Evolutionary conservation across 2,329 filamentous ascomycete species (phyloP).

Genomic region (Curvularia spicifera): DNA sequence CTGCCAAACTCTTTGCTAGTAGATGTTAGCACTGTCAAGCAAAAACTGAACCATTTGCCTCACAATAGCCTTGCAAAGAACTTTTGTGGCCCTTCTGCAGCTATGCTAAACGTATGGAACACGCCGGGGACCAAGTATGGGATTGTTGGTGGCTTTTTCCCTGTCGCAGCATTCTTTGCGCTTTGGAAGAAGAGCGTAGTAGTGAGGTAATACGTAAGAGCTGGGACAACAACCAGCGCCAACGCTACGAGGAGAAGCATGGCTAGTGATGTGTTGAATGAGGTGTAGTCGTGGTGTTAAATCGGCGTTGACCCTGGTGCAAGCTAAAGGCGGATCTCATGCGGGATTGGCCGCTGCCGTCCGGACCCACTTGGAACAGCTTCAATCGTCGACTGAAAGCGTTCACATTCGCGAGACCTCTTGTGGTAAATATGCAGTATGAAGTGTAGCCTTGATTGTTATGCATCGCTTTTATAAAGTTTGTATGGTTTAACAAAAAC

Average conservation of each 20-base stretch:
- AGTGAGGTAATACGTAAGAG: conserved; percentile 34
- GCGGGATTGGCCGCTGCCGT: neutral
- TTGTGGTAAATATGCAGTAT: neutral
- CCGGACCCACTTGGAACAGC: neutral
- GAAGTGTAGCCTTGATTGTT: neutral
- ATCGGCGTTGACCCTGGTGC: conserved; percentile 2
- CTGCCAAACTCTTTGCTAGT: conserved; percentile 33
- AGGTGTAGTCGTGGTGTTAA: conserved; percentile 3
- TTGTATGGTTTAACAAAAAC: neutral
- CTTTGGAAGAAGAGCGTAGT: conserved; percentile 27
- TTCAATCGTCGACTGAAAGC: neutral
- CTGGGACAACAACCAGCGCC: conserved; percentile 16
- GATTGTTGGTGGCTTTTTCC: conserved; percentile 30
- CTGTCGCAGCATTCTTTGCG: conserved; percentile 14
- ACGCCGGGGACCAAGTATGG: conserved; percentile 34
- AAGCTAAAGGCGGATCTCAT: conserved; percentile 5
- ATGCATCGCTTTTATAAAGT: neutral
- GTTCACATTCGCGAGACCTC: neutral
- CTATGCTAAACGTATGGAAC: conserved; percentile 31
- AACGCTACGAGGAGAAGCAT: conserved; percentile 8
- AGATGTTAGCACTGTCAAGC: conserved; percentile 7
- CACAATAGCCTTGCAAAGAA: conserved; percentile 38
- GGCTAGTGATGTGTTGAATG: conserved; percentile 2
- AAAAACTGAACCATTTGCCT: neutral
- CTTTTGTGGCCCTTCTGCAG: conserved; percentile 25